Evolutionary conservation across 179 eudicot species (phyloP).

Genomic region (Carnegiea gigantea): DNA sequence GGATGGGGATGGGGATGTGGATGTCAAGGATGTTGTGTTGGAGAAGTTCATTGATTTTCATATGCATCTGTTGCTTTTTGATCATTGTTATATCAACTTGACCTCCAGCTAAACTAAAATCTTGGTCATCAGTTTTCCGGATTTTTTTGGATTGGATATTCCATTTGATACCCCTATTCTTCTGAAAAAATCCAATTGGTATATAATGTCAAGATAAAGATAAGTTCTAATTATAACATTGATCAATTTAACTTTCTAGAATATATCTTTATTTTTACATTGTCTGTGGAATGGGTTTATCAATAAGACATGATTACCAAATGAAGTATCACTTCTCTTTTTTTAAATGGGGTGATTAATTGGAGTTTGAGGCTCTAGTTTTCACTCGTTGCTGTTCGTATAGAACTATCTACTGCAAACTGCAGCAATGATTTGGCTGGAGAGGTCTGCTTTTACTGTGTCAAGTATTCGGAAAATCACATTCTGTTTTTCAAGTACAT

Average conservation of each 20-base stretch:
- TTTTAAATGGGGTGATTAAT: neutral
- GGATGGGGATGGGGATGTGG: no score
- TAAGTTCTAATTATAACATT: no score
- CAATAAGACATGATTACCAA: no score
- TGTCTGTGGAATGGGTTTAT: no score
- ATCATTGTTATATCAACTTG: neutral
- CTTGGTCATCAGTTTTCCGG: neutral
- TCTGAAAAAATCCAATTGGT: no score
- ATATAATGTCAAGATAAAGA: no score
- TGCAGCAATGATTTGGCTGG: neutral
- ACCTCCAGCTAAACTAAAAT: neutral
- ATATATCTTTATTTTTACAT: no score
- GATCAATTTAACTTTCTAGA: no score
- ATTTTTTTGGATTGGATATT: neutral
- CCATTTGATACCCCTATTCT: no score
- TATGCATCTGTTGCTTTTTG: neutral
- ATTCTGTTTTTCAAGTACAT: constrained; percentile 10
- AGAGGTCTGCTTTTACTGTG: neutral
- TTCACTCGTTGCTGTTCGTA: neutral
- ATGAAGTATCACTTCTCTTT: no score
- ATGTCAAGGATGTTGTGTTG: neutral
- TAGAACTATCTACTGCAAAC: neutral
- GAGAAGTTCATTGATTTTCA: neutral
- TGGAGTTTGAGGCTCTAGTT: neutral
- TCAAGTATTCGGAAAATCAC: neutral